Conservation (phyloP, 805 yeast genomes). For the Kockiozyma suomiensis region DNA sequence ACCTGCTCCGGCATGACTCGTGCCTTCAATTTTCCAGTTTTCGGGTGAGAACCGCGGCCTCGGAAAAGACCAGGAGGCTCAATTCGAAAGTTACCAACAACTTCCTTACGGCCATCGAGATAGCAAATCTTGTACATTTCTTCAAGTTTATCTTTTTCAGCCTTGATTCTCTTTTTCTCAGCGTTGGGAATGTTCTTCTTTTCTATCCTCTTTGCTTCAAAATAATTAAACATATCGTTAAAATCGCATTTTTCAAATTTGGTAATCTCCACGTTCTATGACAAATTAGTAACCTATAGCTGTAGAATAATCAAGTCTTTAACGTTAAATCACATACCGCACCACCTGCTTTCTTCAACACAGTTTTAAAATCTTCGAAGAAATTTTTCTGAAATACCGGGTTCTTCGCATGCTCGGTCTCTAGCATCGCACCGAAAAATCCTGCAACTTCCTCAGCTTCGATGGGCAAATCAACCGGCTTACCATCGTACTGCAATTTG, state of each 20-base stretch:
- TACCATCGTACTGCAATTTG: slow-evolving; percentile 72
- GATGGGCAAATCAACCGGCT: slow-evolving; percentile 71
- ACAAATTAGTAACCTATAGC: background rate
- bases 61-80: slow-evolving; percentile 97
- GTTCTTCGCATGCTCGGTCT: slow-evolving; percentile 85
- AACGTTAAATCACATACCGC: too few relatives aligned
- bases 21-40: slow-evolving; percentile 86
- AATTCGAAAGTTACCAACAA: slow-evolving; percentile 88
- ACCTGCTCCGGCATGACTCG: slow-evolving; percentile 90
- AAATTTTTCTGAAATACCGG: slow-evolving; percentile 86
- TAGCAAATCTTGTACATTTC: slow-evolving; percentile 79
- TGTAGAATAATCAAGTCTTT: too few relatives aligned
- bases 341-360: slow-evolving; percentile 72
- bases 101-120: slow-evolving; percentile 85
- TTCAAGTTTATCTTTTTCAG: slow-evolving; percentile 73
- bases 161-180: slow-evolving; percentile 74
- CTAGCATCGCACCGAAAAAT: slow-evolving; percentile 84
- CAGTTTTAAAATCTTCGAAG: slow-evolving; percentile 73
- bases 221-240: slow-evolving; percentile 68
- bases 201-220: slow-evolving; percentile 67
- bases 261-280: slow-evolving; percentile 48
- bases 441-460: slow-evolving; percentile 98
- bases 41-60: slow-evolving; percentile 97
- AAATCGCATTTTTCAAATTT: slow-evolving; percentile 77
- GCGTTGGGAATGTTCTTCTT: slow-evolving; percentile 67